These are phyloP conservation scores for Olyra latifolia DNA, from an alignment of 176 grass and related monocot species.

Conservation along the genomic window DNA sequence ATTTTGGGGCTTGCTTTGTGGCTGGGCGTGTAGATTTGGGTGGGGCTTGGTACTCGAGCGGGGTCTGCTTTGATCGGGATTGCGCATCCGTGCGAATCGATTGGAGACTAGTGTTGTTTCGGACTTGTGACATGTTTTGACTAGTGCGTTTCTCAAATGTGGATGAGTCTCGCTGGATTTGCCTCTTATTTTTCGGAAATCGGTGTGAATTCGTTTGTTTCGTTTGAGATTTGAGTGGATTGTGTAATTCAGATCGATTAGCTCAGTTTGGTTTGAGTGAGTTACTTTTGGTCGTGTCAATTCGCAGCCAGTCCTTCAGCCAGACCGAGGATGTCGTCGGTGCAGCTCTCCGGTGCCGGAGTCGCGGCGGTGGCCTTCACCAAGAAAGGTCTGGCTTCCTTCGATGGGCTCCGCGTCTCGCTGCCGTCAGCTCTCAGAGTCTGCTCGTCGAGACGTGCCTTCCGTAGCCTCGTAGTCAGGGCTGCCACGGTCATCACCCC, in stretches of 20 bases:
- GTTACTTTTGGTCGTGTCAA: background rate
- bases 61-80: background rate
- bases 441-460: background rate
- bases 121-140: no score
- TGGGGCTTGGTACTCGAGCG: background rate
- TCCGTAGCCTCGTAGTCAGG: conserved; percentile 50
- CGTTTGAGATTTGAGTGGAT: background rate
- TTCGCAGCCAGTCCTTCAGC: conserved; percentile 5
- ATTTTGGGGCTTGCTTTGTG: background rate
- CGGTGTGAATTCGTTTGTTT: background rate
- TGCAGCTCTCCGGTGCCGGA: conserved; percentile 41
- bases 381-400: conserved; percentile 24
- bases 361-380: conserved; percentile 30
- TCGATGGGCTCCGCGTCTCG: conserved; percentile 6
- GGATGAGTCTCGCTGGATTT: background rate
- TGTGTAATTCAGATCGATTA: background rate
- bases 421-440: background rate
- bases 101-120: background rate
- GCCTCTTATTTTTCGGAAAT: background rate
- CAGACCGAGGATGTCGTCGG: conserved; percentile 37
- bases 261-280: background rate
- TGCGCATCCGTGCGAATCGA: background rate
- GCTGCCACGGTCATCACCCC: conserved; percentile 69
- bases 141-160: background rate
- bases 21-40: background rate